Evolutionary conservation across 1,139 yeast species (phyloP).

Genomic region (Lodderomyces theae): DNA sequence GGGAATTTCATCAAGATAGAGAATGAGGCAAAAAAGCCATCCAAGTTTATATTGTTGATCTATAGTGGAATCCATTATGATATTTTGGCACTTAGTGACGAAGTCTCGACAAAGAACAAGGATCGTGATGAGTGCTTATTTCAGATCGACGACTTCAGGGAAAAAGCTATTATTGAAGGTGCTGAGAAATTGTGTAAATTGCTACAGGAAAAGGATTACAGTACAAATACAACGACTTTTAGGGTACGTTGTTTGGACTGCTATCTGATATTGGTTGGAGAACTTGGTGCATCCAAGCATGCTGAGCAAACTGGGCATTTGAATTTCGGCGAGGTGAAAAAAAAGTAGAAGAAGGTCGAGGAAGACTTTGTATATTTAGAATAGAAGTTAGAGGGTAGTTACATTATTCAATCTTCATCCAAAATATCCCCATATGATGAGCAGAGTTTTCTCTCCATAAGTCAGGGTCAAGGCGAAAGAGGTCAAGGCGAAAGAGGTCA

Average conservation of each 20-base stretch:
- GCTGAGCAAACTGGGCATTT: constrained; percentile 64
- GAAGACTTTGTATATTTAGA: too few relatives aligned
- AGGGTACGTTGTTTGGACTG: constrained; percentile 60
- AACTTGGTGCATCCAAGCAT: constrained; percentile 64
- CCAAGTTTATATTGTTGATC: constrained; percentile 50
- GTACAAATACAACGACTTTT: constrained; percentile 66
- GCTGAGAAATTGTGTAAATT: constrained; percentile 32
- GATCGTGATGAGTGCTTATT: constrained; percentile 41
- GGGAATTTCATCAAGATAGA: constrained; percentile 56
- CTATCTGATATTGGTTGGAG: constrained; percentile 55
- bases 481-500: too few relatives aligned
- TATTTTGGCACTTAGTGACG: constrained; percentile 45
- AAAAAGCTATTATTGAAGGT: constrained; percentile 13
- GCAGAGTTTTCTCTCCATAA: too few relatives aligned
- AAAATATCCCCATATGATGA: too few relatives aligned
- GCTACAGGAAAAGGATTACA: constrained; percentile 54
- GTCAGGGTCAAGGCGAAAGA: too few relatives aligned
- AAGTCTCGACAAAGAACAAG: constrained; percentile 20
- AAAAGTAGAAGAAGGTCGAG: constrained; percentile 1
- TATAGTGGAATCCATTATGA: constrained; percentile 82
- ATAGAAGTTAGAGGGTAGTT: too few relatives aligned
- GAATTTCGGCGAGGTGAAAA: constrained; percentile 59
- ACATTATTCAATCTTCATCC: too few relatives aligned
- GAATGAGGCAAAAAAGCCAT: constrained; percentile 22
- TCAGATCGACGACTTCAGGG: constrained; percentile 23